Percentiles rank a stretch among this genome's conserved stretches.
Evolutionary conservation across 2,329 filamentous ascomycete species (phyloP).

Genomic region (Blastomyces parvus): DNA sequence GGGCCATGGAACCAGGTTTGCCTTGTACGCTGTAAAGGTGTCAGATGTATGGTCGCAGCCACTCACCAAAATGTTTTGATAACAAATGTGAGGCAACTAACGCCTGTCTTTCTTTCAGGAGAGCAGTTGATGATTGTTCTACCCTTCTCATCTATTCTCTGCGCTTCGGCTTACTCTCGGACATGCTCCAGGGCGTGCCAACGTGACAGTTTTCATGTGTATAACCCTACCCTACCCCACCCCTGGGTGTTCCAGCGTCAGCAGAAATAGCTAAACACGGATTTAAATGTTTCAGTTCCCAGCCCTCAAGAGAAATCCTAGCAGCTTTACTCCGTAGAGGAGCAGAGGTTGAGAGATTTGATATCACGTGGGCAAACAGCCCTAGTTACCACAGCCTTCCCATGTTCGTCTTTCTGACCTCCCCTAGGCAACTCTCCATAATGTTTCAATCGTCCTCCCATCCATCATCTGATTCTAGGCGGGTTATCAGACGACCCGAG

Average conservation of each 20-base stretch:
- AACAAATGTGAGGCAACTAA: too few relatives aligned
- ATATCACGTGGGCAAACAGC: not conserved
- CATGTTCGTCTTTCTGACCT: not conserved
- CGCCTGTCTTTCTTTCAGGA: too few relatives aligned
- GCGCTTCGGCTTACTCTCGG: too few relatives aligned
- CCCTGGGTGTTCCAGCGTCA: not conserved
- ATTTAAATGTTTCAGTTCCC: not conserved
- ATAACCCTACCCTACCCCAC: too few relatives aligned
- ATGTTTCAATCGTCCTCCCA: not conserved
- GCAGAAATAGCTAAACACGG: not conserved
- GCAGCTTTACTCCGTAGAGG: not conserved
- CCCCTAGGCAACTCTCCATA: not conserved
- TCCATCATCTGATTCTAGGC: not conserved
- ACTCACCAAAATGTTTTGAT: not conserved
- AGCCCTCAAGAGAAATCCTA: not conserved
- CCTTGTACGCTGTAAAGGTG: not conserved
- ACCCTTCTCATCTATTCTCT: too few relatives aligned
- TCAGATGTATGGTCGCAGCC: not conserved
- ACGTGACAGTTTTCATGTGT: too few relatives aligned
- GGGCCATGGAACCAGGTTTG: not conserved
- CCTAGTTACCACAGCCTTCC: not conserved
- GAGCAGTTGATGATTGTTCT: too few relatives aligned
- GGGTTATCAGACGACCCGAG: constrained; percentile 11
- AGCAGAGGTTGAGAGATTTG: not conserved
- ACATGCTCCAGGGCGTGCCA: too few relatives aligned